Conservation (phyloP, 139 green algal genomes). For the Pleodorina starrii region DNA sequence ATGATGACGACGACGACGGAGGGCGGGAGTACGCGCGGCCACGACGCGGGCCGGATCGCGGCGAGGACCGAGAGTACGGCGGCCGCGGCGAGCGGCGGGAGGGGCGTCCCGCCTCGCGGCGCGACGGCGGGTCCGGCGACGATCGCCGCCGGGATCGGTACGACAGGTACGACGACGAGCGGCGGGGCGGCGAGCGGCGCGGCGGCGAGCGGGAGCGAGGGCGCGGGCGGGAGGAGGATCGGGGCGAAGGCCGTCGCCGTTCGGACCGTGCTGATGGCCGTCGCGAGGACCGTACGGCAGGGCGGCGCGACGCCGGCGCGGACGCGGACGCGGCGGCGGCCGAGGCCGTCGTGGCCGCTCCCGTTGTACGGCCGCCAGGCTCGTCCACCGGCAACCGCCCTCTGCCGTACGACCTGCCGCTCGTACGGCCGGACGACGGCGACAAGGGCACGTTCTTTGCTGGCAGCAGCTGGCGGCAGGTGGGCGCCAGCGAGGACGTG, state of each 20-base stretch:
- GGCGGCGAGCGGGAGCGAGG: not conserved
- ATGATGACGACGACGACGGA: not conserved
- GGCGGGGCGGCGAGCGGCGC: not conserved
- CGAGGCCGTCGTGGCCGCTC: not conserved
- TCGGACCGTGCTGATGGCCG: not conserved
- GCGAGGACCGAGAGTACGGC: constrained; percentile 1
- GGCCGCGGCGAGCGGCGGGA: not conserved
- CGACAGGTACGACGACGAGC: not conserved
- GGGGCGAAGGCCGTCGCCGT: not conserved
- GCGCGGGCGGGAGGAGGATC: not conserved
- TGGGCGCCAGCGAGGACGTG: constrained; percentile 67
- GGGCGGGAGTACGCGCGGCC: not conserved
- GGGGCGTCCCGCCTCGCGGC: not conserved
- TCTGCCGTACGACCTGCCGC: constrained; percentile 35
- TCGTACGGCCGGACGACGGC: constrained; percentile 27
- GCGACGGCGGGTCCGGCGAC: not conserved
- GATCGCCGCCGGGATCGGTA: not conserved
- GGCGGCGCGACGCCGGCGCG: not conserved
- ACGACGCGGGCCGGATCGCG: not conserved
- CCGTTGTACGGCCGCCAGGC: not conserved
- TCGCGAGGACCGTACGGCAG: not conserved
- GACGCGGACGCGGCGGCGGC: not conserved
- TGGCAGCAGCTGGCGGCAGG: constrained; percentile 50
- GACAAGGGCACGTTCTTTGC: constrained; percentile 75
- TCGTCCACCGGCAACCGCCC: constrained; percentile 17